phyloP scores from a whole-genome alignment of 1,139 yeast species.

The Geotrichum macrosporum region DNA sequence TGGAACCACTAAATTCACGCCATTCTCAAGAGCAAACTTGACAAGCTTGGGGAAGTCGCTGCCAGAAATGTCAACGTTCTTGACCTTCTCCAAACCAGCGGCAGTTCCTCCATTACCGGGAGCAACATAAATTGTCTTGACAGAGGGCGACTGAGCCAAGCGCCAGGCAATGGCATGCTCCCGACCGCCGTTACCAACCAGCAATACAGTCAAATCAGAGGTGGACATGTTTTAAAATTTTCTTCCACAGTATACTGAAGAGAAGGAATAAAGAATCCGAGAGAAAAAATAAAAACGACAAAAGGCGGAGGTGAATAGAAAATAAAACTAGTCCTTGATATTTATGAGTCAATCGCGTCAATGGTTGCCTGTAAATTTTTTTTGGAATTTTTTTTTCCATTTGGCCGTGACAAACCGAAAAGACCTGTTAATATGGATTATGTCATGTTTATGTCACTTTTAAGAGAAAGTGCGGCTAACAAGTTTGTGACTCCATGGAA shows the following conservation, averaged over 20 bases:
- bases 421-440: too few relatives aligned
- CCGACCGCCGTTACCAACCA: conserved; percentile 98
- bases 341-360: too few relatives aligned
- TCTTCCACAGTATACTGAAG: conserved; percentile 2
- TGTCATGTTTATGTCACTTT: too few relatives aligned
- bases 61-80: conserved; percentile 64
- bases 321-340: too few relatives aligned
- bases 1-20: conserved; percentile 76
- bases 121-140: conserved; percentile 75
- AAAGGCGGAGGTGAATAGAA: too few relatives aligned
- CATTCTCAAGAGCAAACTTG: conserved; percentile 64
- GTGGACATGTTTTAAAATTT: conserved; percentile 15
- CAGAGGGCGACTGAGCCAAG: conserved; percentile 71
- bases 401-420: too few relatives aligned
- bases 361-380: too few relatives aligned
- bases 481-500: too few relatives aligned
- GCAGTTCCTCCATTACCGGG: conserved; percentile 97
- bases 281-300: too few relatives aligned
- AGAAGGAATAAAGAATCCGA: too few relatives aligned
- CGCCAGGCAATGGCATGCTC: conserved; percentile 97
- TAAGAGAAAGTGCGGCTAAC: too few relatives aligned
- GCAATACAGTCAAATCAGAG: conserved; percentile 54
- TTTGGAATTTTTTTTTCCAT: too few relatives aligned
- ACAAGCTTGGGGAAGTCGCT: conserved; percentile 39
- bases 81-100: conserved; percentile 50